Percentiles rank a stretch among this genome's conserved stretches.
These are phyloP conservation scores for Volvox africanus DNA, from an alignment of 139 green algal genomes.

Conservation along the genomic window DNA sequence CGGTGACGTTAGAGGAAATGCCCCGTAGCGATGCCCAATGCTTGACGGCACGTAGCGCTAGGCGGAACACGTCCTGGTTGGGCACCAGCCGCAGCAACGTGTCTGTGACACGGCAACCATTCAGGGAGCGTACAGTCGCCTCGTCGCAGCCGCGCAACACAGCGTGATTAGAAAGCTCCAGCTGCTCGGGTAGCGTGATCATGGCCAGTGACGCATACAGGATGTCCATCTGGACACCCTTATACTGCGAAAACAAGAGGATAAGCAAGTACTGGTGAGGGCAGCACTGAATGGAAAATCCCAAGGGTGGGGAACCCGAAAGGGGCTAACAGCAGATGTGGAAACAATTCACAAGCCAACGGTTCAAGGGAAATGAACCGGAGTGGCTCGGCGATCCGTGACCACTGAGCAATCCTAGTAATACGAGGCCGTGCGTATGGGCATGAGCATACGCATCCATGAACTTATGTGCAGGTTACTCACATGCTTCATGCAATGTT, in stretches of 20 bases:
- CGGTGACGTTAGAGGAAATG: constrained; percentile 89
- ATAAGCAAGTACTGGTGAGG: too few species aligned
- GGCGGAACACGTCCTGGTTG: constrained; percentile 47
- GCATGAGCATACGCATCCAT: too few species aligned
- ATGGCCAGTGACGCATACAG: constrained; percentile 87
- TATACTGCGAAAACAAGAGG: constrained; percentile 71
- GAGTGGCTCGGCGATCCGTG: too few species aligned
- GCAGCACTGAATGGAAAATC: too few species aligned
- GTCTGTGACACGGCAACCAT: constrained; percentile 93
- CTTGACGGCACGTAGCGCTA: constrained; percentile 85
- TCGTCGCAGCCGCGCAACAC: constrained; percentile 93
- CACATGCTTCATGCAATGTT: too few species aligned
- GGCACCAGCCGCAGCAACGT: constrained; percentile 80
- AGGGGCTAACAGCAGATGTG: too few species aligned
- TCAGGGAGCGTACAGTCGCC: constrained; percentile 85
- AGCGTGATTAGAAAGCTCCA: constrained; percentile 79
- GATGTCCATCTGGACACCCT: constrained; percentile 93
- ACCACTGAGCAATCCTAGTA: too few species aligned
- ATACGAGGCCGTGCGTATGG: too few species aligned
- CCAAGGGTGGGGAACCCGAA: too few species aligned
- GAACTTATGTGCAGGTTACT: too few species aligned
- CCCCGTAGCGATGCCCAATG: constrained; percentile 90
- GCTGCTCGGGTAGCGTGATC: constrained; percentile 73
- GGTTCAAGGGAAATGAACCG: too few species aligned
- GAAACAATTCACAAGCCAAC: too few species aligned